These are phyloP conservation scores for Rhizophagus clarus DNA, from an alignment of 192 early-diverging fungal genomes.

Conservation along the genomic window DNA sequence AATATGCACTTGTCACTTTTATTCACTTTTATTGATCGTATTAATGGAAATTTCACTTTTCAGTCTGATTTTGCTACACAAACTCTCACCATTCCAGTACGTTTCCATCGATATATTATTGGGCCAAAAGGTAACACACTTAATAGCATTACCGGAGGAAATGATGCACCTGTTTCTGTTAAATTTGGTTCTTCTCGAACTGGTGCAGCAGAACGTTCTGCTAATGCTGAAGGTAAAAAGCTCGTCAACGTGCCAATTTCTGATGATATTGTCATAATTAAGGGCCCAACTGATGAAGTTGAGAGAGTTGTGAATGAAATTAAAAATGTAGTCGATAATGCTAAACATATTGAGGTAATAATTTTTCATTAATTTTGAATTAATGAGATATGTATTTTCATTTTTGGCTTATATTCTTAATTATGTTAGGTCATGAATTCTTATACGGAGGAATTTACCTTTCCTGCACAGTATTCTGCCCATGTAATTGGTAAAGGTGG, in stretches of 20 bases:
- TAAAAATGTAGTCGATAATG: conserved; percentile 62
- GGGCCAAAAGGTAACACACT: conserved; percentile 75
- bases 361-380: neutral
- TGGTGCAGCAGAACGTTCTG: conserved; percentile 44
- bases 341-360: conserved; percentile 63
- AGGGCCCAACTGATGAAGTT: conserved; percentile 80
- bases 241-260: conserved; percentile 42
- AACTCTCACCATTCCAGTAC: conserved; percentile 63
- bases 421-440: conserved; percentile 61
- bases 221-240: conserved; percentile 52
- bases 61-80: conserved; percentile 64
- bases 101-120: conserved; percentile 79
- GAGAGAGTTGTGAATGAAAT: conserved; percentile 72
- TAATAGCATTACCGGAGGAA: conserved; percentile 67
- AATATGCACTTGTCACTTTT: neutral
- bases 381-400: neutral
- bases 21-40: conserved; percentile 47
- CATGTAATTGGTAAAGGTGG: conserved; percentile 93
- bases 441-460: conserved; percentile 66
- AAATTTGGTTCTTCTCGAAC: conserved; percentile 61
- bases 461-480: conserved; percentile 67
- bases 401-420: neutral
- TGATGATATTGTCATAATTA: conserved; percentile 75
- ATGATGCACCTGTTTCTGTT: conserved; percentile 67
- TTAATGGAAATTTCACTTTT: conserved; percentile 15